phyloP scores from a whole-genome alignment of 2,329 filamentous ascomycete genomes.

The Hymenoscyphus fructigenus region DNA sequence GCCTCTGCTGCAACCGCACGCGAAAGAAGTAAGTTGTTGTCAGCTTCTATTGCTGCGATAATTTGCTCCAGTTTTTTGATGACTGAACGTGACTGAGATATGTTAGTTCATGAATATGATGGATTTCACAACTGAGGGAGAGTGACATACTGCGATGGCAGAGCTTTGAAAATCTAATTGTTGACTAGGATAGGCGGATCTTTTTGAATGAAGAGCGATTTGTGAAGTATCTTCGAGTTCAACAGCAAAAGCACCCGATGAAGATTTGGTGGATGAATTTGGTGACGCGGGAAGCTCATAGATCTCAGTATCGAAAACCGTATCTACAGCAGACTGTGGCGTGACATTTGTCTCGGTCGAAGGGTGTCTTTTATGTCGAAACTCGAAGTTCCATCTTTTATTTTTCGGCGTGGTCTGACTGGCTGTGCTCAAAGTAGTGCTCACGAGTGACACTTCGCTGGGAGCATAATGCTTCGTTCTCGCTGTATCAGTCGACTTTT shows the following conservation, averaged over 20 bases:
- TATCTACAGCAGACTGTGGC: slow-evolving; percentile 29
- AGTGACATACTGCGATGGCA: slow-evolving; percentile 11
- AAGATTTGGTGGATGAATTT: slow-evolving; percentile 14
- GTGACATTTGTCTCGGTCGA: slow-evolving; percentile 24
- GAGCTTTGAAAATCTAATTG: slow-evolving; percentile 13
- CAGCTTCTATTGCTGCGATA: slow-evolving; percentile 31
- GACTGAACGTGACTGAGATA: slow-evolving; percentile 24
- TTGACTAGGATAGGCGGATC: slow-evolving; percentile 16
- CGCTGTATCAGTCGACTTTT: slow-evolving; percentile 12
- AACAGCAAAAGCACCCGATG: slow-evolving; percentile 25
- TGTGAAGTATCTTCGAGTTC: slow-evolving; percentile 33
- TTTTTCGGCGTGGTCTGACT: slow-evolving; percentile 21
- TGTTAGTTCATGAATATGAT: slow-evolving; percentile 7
- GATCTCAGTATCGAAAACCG: slow-evolving; percentile 28
- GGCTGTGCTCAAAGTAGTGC: slow-evolving; percentile 2
- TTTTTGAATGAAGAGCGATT: slow-evolving; percentile 13
- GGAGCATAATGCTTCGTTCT: slow-evolving; percentile 2
- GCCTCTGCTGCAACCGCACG: slow-evolving; percentile 31
- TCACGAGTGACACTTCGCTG: neutral
- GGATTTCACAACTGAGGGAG: neutral
- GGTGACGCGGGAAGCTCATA: slow-evolving; percentile 12
- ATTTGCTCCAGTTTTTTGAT: slow-evolving; percentile 29
- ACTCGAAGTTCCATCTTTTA: slow-evolving; percentile 23
- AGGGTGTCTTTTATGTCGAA: slow-evolving; percentile 21
- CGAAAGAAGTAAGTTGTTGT: slow-evolving; percentile 26